phyloP scores from a whole-genome alignment of 2,329 filamentous ascomycete species.

The Thielaviopsis ethacetica region DNA sequence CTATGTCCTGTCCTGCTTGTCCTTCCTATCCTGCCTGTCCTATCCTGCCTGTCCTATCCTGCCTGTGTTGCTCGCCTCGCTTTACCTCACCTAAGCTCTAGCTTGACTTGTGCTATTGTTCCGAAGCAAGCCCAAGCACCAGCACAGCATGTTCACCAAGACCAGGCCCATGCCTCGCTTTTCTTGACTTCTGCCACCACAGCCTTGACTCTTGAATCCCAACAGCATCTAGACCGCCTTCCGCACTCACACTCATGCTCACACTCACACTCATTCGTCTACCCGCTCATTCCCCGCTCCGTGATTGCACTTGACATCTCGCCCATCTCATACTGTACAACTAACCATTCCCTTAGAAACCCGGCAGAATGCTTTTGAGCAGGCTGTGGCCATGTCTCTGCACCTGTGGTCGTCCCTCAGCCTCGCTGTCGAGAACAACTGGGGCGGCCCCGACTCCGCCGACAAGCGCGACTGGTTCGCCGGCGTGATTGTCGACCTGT shows the following conservation, averaged over 20 bases:
- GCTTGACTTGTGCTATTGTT: not conserved
- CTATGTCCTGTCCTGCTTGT: not conserved
- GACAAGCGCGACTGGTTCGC: conserved; percentile 97
- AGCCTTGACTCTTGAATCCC: not conserved
- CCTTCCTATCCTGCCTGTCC: no score
- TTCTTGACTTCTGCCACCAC: not conserved
- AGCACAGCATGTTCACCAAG: not conserved
- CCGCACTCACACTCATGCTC: no score
- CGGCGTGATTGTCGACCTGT: conserved; percentile 68
- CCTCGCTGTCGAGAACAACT: conserved; percentile 70
- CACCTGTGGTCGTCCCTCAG: conserved; percentile 79
- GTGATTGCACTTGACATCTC: no score
- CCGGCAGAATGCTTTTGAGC: conserved; percentile 58
- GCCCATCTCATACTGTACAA: not conserved
- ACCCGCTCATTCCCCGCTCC: not conserved
- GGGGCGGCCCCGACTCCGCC: conserved; percentile 66
- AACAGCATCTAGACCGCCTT: no score
- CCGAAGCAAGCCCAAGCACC: not conserved
- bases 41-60: no score
- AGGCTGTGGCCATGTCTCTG: conserved; percentile 69
- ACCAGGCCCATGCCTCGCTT: no score
- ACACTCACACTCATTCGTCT: no score
- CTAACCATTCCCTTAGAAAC: conserved; percentile 22
- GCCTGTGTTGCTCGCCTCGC: not conserved
- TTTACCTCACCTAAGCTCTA: not conserved